Base-by-base conservation (phyloP, 1,284 basidiomycete species). In the Megacollybia platyphylla region DNA sequence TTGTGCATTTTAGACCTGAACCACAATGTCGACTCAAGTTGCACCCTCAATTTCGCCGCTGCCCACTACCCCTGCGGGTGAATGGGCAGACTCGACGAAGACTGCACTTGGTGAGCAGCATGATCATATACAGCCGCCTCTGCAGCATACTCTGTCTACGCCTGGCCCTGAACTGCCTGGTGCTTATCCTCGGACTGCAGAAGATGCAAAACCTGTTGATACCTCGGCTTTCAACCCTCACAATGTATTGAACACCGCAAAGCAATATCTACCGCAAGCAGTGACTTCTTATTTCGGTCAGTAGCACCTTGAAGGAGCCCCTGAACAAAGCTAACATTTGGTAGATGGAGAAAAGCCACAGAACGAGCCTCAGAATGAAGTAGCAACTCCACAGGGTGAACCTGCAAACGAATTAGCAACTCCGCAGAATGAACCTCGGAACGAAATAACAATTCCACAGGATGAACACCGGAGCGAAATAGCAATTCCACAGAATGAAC, bases 201-300 rank as follows among this genome's bases (percentile, higher is more conserved):
- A 38, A 11, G 36, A 34, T n/a, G 11, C 3, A 17, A 34, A 38
- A 17, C 31, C 10, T 4, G 4, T 15, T 11, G 31, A 15, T 2
- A 11, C 31, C 15, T 34, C 31, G 10, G 15, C 15, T 34, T 6
- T 34, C 31, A 27, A 40, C 6, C 24, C n/a, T 29, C n/a, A 18
- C n/a, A 10, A 9, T 40, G 24, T n/a, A n/a, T 26, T 40, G n/a
- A n/a, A 17, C 36, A 20, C 11, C 24, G 36, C 36, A 38, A 38
- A 40, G 27, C n/a, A n/a, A 5, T 40, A 40, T 40, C 11, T 40
- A 28, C 39, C 39, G 6, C 39, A 40, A 29, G 26, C 17, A n/a
- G 39, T 40, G 6, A 18, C 26, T n/a, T 40, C 39, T 18, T 40
- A 40, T 29, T 40, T 40, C 26, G 18, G 39, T 40, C 11, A 9